phyloP scores from a whole-genome alignment of 495 filamentous ascomycete species.

The Aspergillus mulundensis region DNA sequence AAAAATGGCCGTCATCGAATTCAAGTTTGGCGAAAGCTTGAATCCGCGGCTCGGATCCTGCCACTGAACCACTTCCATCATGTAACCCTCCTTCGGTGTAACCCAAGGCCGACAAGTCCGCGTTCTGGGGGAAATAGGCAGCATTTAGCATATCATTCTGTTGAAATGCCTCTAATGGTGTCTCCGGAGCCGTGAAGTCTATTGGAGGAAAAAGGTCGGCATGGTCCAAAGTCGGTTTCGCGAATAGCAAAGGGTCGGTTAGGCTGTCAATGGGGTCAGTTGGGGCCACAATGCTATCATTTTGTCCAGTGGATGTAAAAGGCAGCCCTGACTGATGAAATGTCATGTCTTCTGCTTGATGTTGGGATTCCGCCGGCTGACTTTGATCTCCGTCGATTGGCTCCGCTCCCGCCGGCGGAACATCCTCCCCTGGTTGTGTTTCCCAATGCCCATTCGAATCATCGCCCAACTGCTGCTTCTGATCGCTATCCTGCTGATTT shows the following conservation, averaged over 20 bases:
- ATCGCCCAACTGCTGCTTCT: slow-evolving; percentile 3
- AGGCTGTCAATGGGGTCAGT: slow-evolving; percentile 27
- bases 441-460: slow-evolving; percentile 15
- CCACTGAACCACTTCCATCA: slow-evolving; percentile 33
- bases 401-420: slow-evolving; percentile 10
- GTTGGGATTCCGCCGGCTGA: slow-evolving; percentile 13
- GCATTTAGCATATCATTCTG: slow-evolving; percentile 42
- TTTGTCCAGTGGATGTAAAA: slow-evolving; percentile 10
- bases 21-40: slow-evolving; percentile 66
- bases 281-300: slow-evolving; percentile 3
- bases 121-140: slow-evolving; percentile 38
- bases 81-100: slow-evolving; percentile 24
- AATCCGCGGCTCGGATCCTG: slow-evolving; percentile 48
- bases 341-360: slow-evolving; percentile 11
- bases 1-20: slow-evolving; percentile 69
- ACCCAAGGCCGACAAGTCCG: slow-evolving; percentile 39
- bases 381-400: slow-evolving; percentile 11
- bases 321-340: slow-evolving; percentile 11
- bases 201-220: slow-evolving; percentile 38
- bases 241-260: slow-evolving; percentile 33
- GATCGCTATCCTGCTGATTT: slow-evolving; percentile 5
- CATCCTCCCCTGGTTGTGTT: slow-evolving; percentile 4
- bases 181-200: slow-evolving; percentile 34
- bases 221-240: slow-evolving; percentile 33
- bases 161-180: slow-evolving; percentile 36